Base-by-base conservation (phyloP, 23 red algal genomes). In the Gracilariopsis chorda region DNA sequence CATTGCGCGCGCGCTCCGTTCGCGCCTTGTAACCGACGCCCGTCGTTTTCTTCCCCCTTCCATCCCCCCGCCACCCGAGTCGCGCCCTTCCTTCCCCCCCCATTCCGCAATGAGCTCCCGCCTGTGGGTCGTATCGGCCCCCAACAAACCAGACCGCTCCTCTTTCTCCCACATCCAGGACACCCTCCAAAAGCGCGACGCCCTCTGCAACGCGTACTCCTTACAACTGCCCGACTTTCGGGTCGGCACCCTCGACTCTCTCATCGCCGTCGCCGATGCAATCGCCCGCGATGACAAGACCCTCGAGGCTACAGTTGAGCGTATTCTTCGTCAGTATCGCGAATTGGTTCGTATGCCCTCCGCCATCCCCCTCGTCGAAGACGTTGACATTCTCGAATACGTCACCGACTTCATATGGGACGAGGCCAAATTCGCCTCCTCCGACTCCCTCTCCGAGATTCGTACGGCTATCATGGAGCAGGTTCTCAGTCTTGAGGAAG, bases 171-270 rank as follows among this genome's bases (percentile, higher is more conserved):
- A 70, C 32, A 90, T 90, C 13, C 61, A 80, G 46, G 55, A 67
- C 24, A 63, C 86, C 32, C 86, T 90, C 41, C 65, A 90, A 17
- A 65, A 64, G 37, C 49, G 51, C 25, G 6, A 35, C 27, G 36
- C 48, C 25, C 55, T 90, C 37, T 90, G 86, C 70, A 25, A 71
- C 47, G 90, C 80, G 21, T 77, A 85, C 67, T 24, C 49, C 11
- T 41, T 93, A 37, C 90, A 83, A 27, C 90, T 98, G 12, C 96
- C 96, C 27, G 34, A 76, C n/a, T 89, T 98, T 37, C 93, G 96
- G 2, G 93, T 98, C 29, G 96, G 96, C 29, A 98, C 93, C 25
- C 90, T 98, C 27, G 96, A 98, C 88, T 88, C 93, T 20, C 91
- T 98, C 59, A 89, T 98, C 25, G 48, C 96, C 5, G 53, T 95